Base-by-base conservation (phyloP, 208 protist genomes). In the Leishmania tropica region DNA sequence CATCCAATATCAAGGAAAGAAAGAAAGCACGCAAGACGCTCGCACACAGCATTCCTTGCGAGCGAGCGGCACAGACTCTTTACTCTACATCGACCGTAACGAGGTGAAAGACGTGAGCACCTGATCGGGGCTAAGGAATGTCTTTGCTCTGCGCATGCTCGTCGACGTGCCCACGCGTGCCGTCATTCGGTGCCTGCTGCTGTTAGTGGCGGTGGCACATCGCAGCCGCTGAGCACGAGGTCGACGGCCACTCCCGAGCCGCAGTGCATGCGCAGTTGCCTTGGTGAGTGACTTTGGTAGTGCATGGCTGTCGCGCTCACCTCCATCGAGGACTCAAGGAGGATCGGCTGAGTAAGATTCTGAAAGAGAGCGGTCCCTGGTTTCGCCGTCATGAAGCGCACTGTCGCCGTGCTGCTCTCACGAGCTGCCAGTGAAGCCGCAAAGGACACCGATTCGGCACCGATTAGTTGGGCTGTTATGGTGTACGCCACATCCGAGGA, bases 381-480 rank as follows among this genome's bases (percentile, higher is more conserved):
- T 24, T 62, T 73, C 35, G 67, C 56, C n/a, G 74, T 37, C 37
- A 82, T 75, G 75, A 82, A 82, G 56, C 42, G 53, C 35, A 78
- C 79, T 2, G 42, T 70, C 48, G 76, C 45, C 15, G 21, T 64
- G 45, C 58, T 40, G n/a, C 31, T 24, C 60, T 35, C 19, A 0
- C 60, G 45, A 3, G 54, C 31, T 15, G 2, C 60, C 17, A 19
- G 24, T 47, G 58, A 42, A 40, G 56, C 0, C 11, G 54, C 47
- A 1, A 4, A 11, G 2, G 28, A 21, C 45, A 35, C 35, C 31
- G 79, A 21, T 6, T 78, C 72, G 24, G 72, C 28, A 3, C 1
- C 48, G 28, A 45, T 24, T 8, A 76, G 72, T 28, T 76, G 79
- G 58, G 67, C 47, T 21, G 79, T 83, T 17, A 83, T 1, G 7